Base-by-base conservation (phyloP, 108 stramenopile species). In the Nitzschia palea region DNA sequence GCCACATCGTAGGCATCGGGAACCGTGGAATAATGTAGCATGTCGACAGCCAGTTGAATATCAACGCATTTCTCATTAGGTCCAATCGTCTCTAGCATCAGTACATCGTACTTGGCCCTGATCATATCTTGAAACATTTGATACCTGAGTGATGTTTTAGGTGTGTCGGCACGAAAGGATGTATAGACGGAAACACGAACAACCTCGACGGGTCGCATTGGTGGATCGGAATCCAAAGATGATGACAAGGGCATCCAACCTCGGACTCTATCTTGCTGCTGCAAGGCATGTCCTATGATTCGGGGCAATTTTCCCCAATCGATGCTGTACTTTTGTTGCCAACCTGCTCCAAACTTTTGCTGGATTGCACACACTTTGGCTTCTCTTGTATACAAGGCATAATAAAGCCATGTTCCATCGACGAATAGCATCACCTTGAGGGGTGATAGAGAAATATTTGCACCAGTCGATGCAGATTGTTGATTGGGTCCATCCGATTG, bases 371-470 rank as follows among this genome's bases (percentile, higher is more conserved):
- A 67, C 0, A n/a, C 1, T 25, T 72, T 47, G 26, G 66, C 68
- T 35, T 73, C 60, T 43, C 87, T 73, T 32, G 65, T 68, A 64
- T 85, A 70, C 2, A 93, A 42, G 29, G 81, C 79, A 66, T 95
- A 95, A 62, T 95, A 95, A 5, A 95, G 70, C 91, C 91, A 93
- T n/a, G 95, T 95, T 18, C 91, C 91, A 67, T 95, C 95, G 47
- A 95, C 82, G 63, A 95, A 93, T 14, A 95, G 57, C 88, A 89
- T 95, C 37, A 83, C 86, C 67, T 83, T 86, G 25, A 91, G 76
- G 25, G 94, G 94, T 29, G 83, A 67, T n/a, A 89, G 57, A 30
- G 79, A 45, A 4, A 33, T 51, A 26, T 64, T 47, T 69, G 57
- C 20, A 43, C 31, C 48, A 42, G 50, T 42, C 59, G 77, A 34